phyloP scores from a whole-genome alignment of 2,329 filamentous ascomycete genomes.

The Aspergillus versicolor region DNA sequence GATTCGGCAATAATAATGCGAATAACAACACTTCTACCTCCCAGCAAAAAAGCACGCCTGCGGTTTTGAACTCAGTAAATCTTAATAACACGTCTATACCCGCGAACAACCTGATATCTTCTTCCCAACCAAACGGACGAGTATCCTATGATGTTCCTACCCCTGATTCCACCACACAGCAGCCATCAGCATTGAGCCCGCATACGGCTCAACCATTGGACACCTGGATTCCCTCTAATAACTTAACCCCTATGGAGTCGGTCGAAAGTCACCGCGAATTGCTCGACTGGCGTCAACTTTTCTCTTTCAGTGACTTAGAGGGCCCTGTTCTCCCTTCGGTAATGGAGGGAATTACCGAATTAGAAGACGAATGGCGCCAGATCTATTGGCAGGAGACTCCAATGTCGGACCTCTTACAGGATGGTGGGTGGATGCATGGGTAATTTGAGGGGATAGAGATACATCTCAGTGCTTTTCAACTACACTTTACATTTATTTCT shows the following conservation, averaged over 20 bases:
- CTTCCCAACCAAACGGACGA: slow-evolving; percentile 21
- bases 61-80: neutral
- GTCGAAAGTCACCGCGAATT: slow-evolving; percentile 36
- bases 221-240: slow-evolving; percentile 32
- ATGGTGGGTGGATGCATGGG: slow-evolving; percentile 40
- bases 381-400: slow-evolving; percentile 45
- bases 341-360: slow-evolving; percentile 39
- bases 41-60: neutral
- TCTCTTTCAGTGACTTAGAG: slow-evolving; percentile 40
- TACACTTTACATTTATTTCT: too few species aligned
- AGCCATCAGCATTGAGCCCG: slow-evolving; percentile 17
- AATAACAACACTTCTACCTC: slow-evolving; percentile 1
- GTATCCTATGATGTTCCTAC: slow-evolving; percentile 29
- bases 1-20: slow-evolving; percentile 20
- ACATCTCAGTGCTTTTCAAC: neutral
- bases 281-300: slow-evolving; percentile 43
- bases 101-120: slow-evolving; percentile 18
- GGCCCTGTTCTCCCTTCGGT: slow-evolving; percentile 37
- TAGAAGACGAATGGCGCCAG: slow-evolving; percentile 47
- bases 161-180: slow-evolving; percentile 29
- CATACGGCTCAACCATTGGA: slow-evolving; percentile 24
- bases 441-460: neutral
- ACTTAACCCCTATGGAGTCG: slow-evolving; percentile 28
- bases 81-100: slow-evolving; percentile 12
- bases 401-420: slow-evolving; percentile 42